Evolutionary conservation across 257 asterid genomes (phyloP), one percentile per base, ranked within the genome.

Genomic region (Primulina tabacum): DNA sequence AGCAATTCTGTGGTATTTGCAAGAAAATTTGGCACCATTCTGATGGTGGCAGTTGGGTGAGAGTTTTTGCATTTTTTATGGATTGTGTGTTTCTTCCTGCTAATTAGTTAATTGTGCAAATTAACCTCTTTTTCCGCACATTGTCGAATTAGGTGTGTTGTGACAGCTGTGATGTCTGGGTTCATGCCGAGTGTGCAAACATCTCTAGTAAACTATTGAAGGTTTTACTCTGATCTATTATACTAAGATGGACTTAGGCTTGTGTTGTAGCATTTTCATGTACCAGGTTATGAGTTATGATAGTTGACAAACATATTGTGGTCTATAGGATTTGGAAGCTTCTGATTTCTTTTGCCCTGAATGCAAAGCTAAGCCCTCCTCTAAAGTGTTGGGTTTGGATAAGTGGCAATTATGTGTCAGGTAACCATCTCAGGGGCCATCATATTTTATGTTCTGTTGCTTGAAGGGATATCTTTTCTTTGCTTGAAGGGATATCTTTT

Each of bases 41-140:
- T 64, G 99, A 94, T 77, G 99, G 97, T 74, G 96, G 97, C 76
- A 80, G 83, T 79, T 94, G 97, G 97, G 99, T 94, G 77, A 87
- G 92, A 76, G 53, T 64, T 67, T 62, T 72, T 37, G 69, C 68
- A 12, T 50, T 60, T 64, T 32, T 75, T 57, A 73, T 78, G 63
- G 47, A 62, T 17, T 18, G 35, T 65, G 33, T 53, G 52, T 26
- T 68, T 60, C 50, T 69, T 17, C 71, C 62, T 52, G 20, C 63
- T 62, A 24, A 24, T 34, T 18, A 66, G 12, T 69, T 56, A 60
- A 69, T 26, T 38, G 68, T 38, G 50, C 67, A 40, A 69, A 62
- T 34, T 32, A 35, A 29, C 47, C 28, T 32, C 33, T 38, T 34
- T 64, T 74, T 52, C 52, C 70, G 47, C 61, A 55, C 70, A 68